Evolutionary conservation across 345 rosid genomes (phyloP), one percentile per base, ranked within the genome.

Genomic region (Pistacia vera): DNA sequence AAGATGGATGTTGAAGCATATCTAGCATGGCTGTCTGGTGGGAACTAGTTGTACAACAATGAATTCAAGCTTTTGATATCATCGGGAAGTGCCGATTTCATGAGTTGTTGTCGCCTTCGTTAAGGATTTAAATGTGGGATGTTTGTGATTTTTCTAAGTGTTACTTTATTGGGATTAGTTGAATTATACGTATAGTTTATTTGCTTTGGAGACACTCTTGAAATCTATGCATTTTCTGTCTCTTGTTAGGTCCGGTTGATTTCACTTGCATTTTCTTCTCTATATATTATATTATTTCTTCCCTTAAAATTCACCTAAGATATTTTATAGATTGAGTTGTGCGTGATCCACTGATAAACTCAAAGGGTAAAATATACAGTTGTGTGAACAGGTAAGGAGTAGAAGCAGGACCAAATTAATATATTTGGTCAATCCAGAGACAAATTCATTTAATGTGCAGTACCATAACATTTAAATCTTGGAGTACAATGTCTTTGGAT

Each of bases 151-250:
- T 59, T 41, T 1, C 20, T 8, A 20, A n/a, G 51, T n/a, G 51
- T n/a, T 38, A 57, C 60, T 68, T 35, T 30, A 22, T 71, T 57
- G 64, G 64, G 64, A 57, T 71, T 58, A 11, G 13, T 25, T 25
- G 25, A 25, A 25, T 25, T 25, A 25, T 0, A 25, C 25, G 1
- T 25, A 25, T 14, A 16, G 8, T 71, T 76, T 64, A 55, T 28
- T 30, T 10, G 20, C 54, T 57, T 18, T 41, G 55, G 75, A 38
- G 79, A 77, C 79, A 77, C 56, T 71, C 70, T 77, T 11, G 75
- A 60, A 77, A 62, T 49, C 60, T 69, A 22, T 63, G 75, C 74
- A 52, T 54, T 57, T 69, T 2, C 46, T 68, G 78, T 67, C 78
- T 75, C 62, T 33, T 33, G 36, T 12, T 73, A 11, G 51, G 41